Evolutionary conservation across 345 rosid species (phyloP), one percentile per base, ranked within the genome.

Genomic region (Conringia planisiliqua): DNA sequence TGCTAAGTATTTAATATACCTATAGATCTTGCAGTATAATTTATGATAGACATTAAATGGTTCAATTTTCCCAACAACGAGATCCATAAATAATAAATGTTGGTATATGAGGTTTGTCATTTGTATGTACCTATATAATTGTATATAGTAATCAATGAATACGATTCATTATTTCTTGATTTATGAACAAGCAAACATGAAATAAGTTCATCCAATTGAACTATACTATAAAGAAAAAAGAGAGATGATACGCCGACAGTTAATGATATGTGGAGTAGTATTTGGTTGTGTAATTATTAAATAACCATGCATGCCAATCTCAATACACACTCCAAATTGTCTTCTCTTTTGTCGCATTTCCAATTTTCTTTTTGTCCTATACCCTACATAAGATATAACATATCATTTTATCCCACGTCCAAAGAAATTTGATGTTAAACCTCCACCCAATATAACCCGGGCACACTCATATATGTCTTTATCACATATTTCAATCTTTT

Each of bases 241-340:
- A 66, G 27, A 17, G 68, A 50, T 62, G 65, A 68, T 50, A 50
- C 32, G 4, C 74, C 79, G 68, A 68, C 74, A 61, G 69, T 75
- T 61, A 68, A 51, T 60, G 20, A 73, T 44, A 54, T 24, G 47
- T 10, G 39, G 10, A 57, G 43, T 74, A 38, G 6, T 50, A 36
- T 68, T 68, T 48, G 22, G 68, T 29, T 29, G 55, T 68, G 69
- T 68, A 42, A 61, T 76, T 61, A 76, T 62, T 16, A 70, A 29
- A 70, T 70, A 76, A 74, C 44, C 58, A 6, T 55, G 71, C 75
- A 76, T 76, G 80, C 43, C 60, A 75, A 51, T 75, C 68, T 60
- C 69, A 61, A 75, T 32, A 68, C 46, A 50, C 55, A 75, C 68
- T 61, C 63, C 46, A 62, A 26, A 46, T 54, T 76, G 75, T 62